These are phyloP conservation scores for Chytriomyces sp. DNA, from an alignment of 192 early-diverging fungal genomes.

Conservation along the genomic window DNA sequence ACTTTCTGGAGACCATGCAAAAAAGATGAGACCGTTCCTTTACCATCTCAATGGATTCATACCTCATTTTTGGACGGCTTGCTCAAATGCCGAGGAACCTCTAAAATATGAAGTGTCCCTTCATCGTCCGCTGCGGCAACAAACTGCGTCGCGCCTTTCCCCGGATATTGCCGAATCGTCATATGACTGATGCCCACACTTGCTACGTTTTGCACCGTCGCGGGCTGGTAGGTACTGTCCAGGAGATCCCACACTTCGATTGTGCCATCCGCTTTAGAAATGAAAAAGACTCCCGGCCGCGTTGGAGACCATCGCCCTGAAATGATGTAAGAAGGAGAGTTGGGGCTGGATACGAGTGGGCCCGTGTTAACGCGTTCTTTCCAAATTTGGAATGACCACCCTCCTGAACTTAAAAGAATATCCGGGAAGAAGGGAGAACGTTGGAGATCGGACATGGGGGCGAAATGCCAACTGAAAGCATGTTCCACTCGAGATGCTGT, in stretches of 20 bases:
- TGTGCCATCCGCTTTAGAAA: conserved; percentile 58
- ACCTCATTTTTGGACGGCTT: conserved; percentile 63
- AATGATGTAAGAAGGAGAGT: conserved; percentile 42
- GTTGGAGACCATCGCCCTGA: conserved; percentile 64
- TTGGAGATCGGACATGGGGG: conserved; percentile 58
- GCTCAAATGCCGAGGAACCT: conserved; percentile 57
- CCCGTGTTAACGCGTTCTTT: conserved; percentile 53
- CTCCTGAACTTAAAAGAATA: conserved; percentile 59
- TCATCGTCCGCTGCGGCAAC: conserved; percentile 65
- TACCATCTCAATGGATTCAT: no score
- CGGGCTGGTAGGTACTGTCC: conserved; percentile 58
- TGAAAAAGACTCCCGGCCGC: conserved; percentile 65
- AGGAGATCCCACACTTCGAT: conserved; percentile 67
- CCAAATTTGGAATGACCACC: conserved; percentile 67
- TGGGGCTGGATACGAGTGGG: conserved; percentile 52
- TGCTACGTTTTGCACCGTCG: conserved; percentile 53
- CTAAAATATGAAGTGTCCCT: conserved; percentile 66
- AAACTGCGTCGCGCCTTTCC: conserved; percentile 51
- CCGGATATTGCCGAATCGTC: conserved; percentile 52
- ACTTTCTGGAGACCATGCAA: conserved; percentile 38
- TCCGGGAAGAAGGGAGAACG: conserved; percentile 67
- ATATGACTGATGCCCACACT: conserved; percentile 54
- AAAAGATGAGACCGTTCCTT: no score
- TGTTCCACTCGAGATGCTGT: conserved; percentile 57
- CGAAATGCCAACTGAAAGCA: conserved; percentile 54